Evolutionary conservation across 1,284 basidiomycete species (phyloP).

Genomic region (Polyporus tsugae): DNA sequence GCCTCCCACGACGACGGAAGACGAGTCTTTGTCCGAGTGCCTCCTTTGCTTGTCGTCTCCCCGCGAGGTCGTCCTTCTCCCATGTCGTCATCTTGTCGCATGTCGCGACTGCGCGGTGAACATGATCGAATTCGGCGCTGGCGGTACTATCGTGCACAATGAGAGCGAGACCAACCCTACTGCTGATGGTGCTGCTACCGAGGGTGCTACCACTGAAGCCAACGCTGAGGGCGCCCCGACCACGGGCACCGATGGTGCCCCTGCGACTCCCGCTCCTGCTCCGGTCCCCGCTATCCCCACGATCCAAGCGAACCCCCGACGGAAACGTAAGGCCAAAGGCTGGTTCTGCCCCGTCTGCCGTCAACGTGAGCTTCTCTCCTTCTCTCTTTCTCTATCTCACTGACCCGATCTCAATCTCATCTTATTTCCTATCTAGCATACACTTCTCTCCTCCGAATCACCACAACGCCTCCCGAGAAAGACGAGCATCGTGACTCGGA

Average conservation of each 20-base stretch:
- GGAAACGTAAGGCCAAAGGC: slow-evolving; percentile 91
- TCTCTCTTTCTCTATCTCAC: slow-evolving; percentile 1
- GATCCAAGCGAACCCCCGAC: slow-evolving; percentile 53
- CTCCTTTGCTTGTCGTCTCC: slow-evolving; percentile 87
- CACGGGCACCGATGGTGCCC: slow-evolving; percentile 30
- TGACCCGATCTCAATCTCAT: neutral
- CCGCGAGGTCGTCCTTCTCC: slow-evolving; percentile 88
- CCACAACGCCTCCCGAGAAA: slow-evolving; percentile 70
- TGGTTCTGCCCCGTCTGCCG: slow-evolving; percentile 96
- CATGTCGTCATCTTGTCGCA: slow-evolving; percentile 90
- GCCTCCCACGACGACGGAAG: slow-evolving; percentile 54
- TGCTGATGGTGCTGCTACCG: slow-evolving; percentile 24
- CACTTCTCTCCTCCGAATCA: slow-evolving; percentile 85
- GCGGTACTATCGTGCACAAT: slow-evolving; percentile 77
- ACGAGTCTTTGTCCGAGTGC: slow-evolving; percentile 86
- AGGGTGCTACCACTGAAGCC: slow-evolving; percentile 24
- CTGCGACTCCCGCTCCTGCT: slow-evolving; percentile 26
- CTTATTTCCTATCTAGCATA: slow-evolving; percentile 53
- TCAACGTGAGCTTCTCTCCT: slow-evolving; percentile 67
- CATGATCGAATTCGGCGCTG: slow-evolving; percentile 95
- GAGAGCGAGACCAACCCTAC: slow-evolving; percentile 48
- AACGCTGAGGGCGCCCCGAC: slow-evolving; percentile 27
- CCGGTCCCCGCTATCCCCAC: slow-evolving; percentile 34
- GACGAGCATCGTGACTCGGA: slow-evolving; percentile 47
- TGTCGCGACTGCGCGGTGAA: slow-evolving; percentile 92